Conservation (phyloP, 176 grass and related monocot species). For the Musa itinerans region DNA sequence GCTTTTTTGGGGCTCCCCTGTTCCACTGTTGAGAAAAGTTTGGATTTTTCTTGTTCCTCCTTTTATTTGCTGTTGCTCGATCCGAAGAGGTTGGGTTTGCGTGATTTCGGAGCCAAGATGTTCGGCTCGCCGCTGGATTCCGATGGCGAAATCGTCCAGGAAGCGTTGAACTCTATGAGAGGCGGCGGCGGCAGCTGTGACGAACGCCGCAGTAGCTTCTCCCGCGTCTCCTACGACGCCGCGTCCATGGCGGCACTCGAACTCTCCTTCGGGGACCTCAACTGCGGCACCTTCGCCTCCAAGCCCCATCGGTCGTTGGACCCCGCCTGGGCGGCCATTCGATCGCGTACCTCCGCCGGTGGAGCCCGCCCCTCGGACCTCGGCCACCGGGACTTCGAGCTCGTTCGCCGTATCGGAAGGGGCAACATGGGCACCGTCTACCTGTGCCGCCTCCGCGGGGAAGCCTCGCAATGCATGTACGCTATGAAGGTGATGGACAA, state of each 20-base stretch:
- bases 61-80: neutral
- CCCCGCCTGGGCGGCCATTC: conserved; percentile 49
- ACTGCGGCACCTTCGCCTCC: neutral
- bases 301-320: conserved; percentile 72
- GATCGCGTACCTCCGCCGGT: conserved; percentile 17
- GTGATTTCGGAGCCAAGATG: neutral
- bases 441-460: conserved; percentile 56
- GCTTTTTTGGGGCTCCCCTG: neutral
- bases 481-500: conserved; percentile 99
- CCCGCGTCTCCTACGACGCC: conserved; percentile 48
- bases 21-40: neutral
- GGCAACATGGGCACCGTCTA: conserved; percentile 94
- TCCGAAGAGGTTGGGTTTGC: conserved; percentile 9
- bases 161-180: conserved; percentile 46
- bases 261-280: neutral
- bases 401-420: conserved; percentile 69
- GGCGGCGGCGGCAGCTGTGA: conserved; percentile 33
- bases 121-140: conserved; percentile 8
- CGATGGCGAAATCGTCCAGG: conserved; percentile 44
- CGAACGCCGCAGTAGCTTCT: conserved; percentile 43
- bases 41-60: neutral
- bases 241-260: conserved; percentile 10
- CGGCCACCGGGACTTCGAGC: conserved; percentile 72
- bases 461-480: conserved; percentile 35
- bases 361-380: conserved; percentile 6